phyloP scores from a whole-genome alignment of 768 basidiomycete species.

The Agrocybe pediades region DNA sequence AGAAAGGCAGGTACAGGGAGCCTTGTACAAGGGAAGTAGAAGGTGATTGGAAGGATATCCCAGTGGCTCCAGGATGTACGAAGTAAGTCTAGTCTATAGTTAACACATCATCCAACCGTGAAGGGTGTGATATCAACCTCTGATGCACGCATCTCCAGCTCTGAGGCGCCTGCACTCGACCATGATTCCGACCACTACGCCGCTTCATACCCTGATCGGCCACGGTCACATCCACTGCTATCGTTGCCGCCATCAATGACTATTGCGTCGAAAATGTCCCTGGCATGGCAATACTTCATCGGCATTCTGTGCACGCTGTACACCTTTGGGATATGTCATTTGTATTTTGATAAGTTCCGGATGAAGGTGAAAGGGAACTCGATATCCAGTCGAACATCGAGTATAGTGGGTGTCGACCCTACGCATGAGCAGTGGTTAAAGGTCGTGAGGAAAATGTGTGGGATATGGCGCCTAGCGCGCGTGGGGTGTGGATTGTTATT shows the following conservation, averaged over 20 bases:
- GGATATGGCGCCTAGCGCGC: slow-evolving; percentile 8
- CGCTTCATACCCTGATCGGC: no score
- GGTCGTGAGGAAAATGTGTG: slow-evolving; percentile 5
- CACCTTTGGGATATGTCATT: not conserved
- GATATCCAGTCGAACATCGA: not conserved
- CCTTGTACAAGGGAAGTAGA: not conserved
- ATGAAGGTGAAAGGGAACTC: not conserved
- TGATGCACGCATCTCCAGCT: no score
- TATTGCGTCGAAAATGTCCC: not conserved
- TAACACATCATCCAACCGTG: no score
- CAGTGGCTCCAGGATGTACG: no score
- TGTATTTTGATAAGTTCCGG: slow-evolving; percentile 1
- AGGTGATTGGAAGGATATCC: not conserved
- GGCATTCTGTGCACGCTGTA: not conserved
- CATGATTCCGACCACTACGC: no score
- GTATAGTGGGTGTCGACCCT: not conserved
- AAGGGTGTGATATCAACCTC: no score
- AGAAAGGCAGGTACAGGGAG: not conserved
- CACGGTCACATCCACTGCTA: not conserved
- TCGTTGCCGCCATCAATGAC: no score
- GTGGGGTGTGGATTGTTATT: slow-evolving; percentile 11
- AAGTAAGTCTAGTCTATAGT: no score
- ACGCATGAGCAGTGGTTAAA: slow-evolving; percentile 4
- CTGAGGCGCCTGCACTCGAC: no score
- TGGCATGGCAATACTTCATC: not conserved